Evolutionary conservation across 306 rosid species (phyloP).

Genomic region (Fragaria ananassa): DNA sequence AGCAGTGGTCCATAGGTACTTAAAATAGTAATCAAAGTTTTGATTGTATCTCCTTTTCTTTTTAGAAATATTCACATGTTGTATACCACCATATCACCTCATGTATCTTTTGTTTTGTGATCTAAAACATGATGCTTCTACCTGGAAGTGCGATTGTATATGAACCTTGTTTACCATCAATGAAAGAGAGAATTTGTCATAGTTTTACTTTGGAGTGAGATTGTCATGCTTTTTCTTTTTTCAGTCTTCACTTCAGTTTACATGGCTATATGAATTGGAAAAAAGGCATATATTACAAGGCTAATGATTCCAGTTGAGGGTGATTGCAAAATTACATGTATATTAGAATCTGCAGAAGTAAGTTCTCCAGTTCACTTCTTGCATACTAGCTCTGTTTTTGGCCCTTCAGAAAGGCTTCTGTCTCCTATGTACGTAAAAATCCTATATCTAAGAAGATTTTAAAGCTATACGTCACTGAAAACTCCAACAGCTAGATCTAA

Average conservation of each 20-base stretch:
- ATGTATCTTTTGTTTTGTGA: constrained; percentile 29
- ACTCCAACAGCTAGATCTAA: not conserved
- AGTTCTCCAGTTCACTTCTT: not conserved
- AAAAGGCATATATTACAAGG: not conserved
- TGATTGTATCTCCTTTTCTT: constrained; percentile 31
- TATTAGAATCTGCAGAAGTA: not conserved
- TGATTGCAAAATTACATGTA: not conserved
- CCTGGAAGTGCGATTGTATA: constrained; percentile 55
- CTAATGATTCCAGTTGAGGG: not conserved
- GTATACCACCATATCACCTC: constrained; percentile 12
- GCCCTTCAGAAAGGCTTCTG: not conserved
- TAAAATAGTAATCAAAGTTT: constrained; percentile 32
- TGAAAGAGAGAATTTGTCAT: constrained; percentile 35
- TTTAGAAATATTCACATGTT: constrained; percentile 5
- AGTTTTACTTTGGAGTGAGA: not conserved
- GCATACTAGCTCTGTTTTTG: not conserved
- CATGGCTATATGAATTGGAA: not conserved
- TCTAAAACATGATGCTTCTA: constrained; percentile 32
- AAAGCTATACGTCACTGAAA: not conserved
- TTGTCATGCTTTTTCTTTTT: not conserved
- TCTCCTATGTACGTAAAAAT: not conserved
- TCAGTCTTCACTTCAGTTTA: not conserved
- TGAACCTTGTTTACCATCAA: constrained; percentile 40
- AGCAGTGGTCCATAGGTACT: constrained; percentile 25
- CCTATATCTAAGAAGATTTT: no score